These are phyloP conservation scores for Vanderwaltozyma tropicalis DNA, from an alignment of 805 yeast genomes.

Conservation along the genomic window DNA sequence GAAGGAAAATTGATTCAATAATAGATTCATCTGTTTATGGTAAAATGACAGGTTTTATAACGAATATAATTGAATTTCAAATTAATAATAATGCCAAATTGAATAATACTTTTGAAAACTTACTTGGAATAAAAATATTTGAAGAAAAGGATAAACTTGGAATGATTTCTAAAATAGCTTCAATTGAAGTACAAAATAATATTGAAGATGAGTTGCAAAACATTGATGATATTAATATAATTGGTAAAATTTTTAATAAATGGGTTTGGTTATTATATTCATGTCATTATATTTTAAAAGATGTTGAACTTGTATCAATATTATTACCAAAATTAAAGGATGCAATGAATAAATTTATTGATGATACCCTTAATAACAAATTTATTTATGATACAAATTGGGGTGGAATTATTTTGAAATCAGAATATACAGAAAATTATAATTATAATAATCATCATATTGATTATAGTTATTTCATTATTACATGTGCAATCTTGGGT, in stretches of 20 bases:
- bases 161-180: not conserved
- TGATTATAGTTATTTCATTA: slow-evolving; percentile 66
- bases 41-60: slow-evolving; percentile 33
- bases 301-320: slow-evolving; percentile 38
- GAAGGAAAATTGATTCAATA: slow-evolving; percentile 4
- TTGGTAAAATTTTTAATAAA: slow-evolving; percentile 77
- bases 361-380: slow-evolving; percentile 59
- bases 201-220: slow-evolving; percentile 23
- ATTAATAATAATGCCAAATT: not conserved
- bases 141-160: not conserved
- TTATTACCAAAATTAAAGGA: slow-evolving; percentile 49
- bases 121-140: not conserved
- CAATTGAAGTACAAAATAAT: not conserved
- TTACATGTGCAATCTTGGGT: slow-evolving; percentile 57
- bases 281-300: slow-evolving; percentile 53
- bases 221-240: slow-evolving; percentile 4
- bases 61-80: slow-evolving; percentile 24
- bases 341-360: slow-evolving; percentile 60
- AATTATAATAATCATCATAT: slow-evolving; percentile 69
- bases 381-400: slow-evolving; percentile 69
- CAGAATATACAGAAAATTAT: slow-evolving; percentile 67
- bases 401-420: slow-evolving; percentile 69
- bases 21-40: slow-evolving; percentile 42
- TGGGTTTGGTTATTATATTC: slow-evolving; percentile 80
- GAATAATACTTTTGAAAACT: not conserved